A percentile compares a stretch with the other conserved stretches of the same genome.
These are phyloP conservation scores for Lipomyces yarrowii DNA, from an alignment of 1,139 yeast species.

Conservation along the genomic window DNA sequence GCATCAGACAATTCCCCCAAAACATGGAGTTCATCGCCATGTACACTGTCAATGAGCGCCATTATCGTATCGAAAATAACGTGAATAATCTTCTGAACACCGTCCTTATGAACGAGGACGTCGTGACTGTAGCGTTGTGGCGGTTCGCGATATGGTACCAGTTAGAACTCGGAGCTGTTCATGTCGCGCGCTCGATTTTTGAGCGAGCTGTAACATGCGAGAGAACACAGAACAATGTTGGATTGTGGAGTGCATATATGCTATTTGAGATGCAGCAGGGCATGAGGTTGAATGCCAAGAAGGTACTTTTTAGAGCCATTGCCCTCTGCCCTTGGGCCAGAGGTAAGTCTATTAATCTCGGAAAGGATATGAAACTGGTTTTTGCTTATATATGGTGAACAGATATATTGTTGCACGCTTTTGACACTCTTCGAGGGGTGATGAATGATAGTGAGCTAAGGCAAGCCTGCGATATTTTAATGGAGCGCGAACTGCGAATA, in stretches of 20 bases:
- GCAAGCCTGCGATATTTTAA: slow-evolving; percentile 12
- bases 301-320: slow-evolving; percentile 20
- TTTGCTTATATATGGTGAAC: not conserved
- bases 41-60: slow-evolving; percentile 18
- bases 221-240: slow-evolving; percentile 6
- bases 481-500: slow-evolving; percentile 25
- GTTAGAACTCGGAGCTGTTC: not conserved
- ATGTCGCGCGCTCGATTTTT: slow-evolving; percentile 17
- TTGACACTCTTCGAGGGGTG: not conserved
- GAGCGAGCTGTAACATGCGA: slow-evolving; percentile 17
- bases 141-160: slow-evolving; percentile 18
- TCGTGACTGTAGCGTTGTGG: slow-evolving; percentile 10
- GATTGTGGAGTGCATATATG: slow-evolving; percentile 21
- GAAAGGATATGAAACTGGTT: not conserved
- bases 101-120: slow-evolving; percentile 6
- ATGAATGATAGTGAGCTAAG: slow-evolving; percentile 13
- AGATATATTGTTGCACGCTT: slow-evolving; percentile 18
- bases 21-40: slow-evolving; percentile 10
- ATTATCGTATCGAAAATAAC: slow-evolving; percentile 17
- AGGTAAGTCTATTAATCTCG: slow-evolving; percentile 9
- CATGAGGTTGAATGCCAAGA: slow-evolving; percentile 7
- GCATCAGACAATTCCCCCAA: slow-evolving; percentile 15
- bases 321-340: slow-evolving; percentile 26
- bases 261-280: slow-evolving; percentile 6
- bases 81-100: slow-evolving; percentile 14